phyloP scores from a whole-genome alignment of 306 rosid species.

The Medicago ruthenica region DNA sequence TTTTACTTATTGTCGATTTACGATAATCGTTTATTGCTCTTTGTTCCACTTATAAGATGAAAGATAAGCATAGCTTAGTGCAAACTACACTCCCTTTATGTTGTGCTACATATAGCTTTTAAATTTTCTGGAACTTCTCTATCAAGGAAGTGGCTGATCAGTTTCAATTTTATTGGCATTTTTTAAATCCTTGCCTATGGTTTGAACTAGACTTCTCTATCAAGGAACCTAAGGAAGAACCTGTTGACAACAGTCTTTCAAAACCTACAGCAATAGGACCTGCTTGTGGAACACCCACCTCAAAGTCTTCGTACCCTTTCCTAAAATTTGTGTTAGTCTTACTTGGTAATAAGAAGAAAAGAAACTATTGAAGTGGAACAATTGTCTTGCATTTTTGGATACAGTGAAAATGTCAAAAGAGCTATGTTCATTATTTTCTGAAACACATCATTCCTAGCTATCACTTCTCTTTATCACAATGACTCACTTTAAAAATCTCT shows the following conservation, averaged over 20 bases:
- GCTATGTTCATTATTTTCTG: too few relatives aligned
- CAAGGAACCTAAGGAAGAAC: conserved; percentile 91
- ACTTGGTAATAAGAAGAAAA: too few relatives aligned
- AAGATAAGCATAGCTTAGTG: too few relatives aligned
- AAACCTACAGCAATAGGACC: conserved; percentile 66
- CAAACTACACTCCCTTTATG: background rate
- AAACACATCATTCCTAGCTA: too few relatives aligned
- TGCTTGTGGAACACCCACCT: conserved; percentile 67
- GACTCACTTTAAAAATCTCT: too few relatives aligned
- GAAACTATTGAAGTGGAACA: too few relatives aligned
- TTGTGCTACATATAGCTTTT: conserved; percentile 20
- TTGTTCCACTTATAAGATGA: background rate
- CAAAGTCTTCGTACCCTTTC: too few relatives aligned
- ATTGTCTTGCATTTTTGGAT: too few relatives aligned
- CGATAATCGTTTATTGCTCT: conserved; percentile 4
- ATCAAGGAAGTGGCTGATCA: conserved; percentile 13
- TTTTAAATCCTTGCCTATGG: conserved; percentile 22
- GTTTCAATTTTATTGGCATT: conserved; percentile 29
- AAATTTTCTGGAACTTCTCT: conserved; percentile 31
- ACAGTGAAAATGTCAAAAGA: too few relatives aligned
- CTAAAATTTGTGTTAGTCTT: too few relatives aligned
- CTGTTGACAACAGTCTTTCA: conserved; percentile 73
- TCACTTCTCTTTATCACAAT: too few relatives aligned
- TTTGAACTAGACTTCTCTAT: conserved; percentile 24
- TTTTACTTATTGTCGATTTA: background rate